These are phyloP conservation scores for Yarrowia hollandica DNA, from an alignment of 805 yeast genomes.

Conservation along the genomic window DNA sequence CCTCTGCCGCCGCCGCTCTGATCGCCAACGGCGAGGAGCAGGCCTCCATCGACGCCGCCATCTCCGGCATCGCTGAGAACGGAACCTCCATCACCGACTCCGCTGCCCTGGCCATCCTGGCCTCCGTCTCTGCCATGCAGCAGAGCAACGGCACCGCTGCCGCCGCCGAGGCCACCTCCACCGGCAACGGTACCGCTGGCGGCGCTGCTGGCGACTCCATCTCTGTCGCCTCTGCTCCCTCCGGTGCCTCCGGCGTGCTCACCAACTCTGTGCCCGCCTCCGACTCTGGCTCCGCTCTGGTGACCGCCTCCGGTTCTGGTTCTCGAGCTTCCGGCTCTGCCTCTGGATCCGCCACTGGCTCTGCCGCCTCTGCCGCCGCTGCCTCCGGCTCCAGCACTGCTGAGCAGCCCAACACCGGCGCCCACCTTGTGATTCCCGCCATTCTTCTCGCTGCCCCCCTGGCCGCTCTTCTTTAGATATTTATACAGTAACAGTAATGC, in stretches of 20 bases:
- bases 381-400: not conserved
- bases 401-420: not conserved
- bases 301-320: constrained; percentile 18
- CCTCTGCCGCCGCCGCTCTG: constrained; percentile 18
- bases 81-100: constrained; percentile 21
- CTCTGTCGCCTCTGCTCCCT: constrained; percentile 22
- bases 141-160: not conserved
- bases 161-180: constrained; percentile 2
- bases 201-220: constrained; percentile 4
- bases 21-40: constrained; percentile 4
- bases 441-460: constrained; percentile 24
- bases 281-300: constrained; percentile 20
- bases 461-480: constrained; percentile 14
- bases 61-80: not conserved
- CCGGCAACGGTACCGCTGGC: constrained; percentile 6
- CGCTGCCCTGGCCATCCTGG: constrained; percentile 15
- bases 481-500: not conserved
- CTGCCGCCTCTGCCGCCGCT: constrained; percentile 11
- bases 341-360: constrained; percentile 12
- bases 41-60: constrained; percentile 16
- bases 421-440: constrained; percentile 20
- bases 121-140: constrained; percentile 16
- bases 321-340: constrained; percentile 5
- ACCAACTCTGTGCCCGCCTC: constrained; percentile 27
- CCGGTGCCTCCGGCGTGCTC: constrained; percentile 19